Conservation (phyloP, 306 rosid species). For the Dicorynia guianensis region DNA sequence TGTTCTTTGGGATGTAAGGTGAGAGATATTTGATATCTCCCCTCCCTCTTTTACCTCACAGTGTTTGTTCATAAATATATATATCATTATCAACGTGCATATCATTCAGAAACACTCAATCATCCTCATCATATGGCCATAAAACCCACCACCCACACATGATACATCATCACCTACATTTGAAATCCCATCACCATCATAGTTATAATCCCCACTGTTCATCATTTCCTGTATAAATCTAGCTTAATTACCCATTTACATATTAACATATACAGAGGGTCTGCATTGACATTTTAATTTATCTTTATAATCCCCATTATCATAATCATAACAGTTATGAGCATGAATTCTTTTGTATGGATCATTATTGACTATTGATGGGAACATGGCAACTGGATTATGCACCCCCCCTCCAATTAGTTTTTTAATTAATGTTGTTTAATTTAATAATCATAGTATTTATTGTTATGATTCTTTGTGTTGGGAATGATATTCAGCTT, state of each 20-base stretch:
- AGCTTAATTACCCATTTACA: not conserved
- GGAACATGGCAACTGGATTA: slow-evolving; percentile 39
- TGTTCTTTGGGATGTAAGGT: slow-evolving; percentile 99
- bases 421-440: not conserved
- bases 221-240: not conserved
- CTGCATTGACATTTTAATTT: slow-evolving; percentile 37
- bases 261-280: not conserved
- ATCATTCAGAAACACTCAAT: slow-evolving; percentile 49
- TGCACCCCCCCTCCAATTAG: too few species aligned
- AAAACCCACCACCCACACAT: slow-evolving; percentile 62
- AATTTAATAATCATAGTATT: not conserved
- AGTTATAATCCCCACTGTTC: slow-evolving; percentile 38
- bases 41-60: not conserved
- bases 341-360: not conserved
- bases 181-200: slow-evolving; percentile 53
- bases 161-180: slow-evolving; percentile 66
- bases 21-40: slow-evolving; percentile 25
- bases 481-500: slow-evolving; percentile 58
- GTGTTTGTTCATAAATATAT: slow-evolving; percentile 10
- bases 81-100: slow-evolving; percentile 52
- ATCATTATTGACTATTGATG: slow-evolving; percentile 8
- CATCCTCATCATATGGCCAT: slow-evolving; percentile 47
- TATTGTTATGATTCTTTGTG: not conserved
- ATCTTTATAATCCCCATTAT: not conserved
- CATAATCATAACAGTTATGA: not conserved